These are phyloP conservation scores for Phylloporus sp. DNA, from an alignment of 768 basidiomycete genomes.

Conservation along the genomic window DNA sequence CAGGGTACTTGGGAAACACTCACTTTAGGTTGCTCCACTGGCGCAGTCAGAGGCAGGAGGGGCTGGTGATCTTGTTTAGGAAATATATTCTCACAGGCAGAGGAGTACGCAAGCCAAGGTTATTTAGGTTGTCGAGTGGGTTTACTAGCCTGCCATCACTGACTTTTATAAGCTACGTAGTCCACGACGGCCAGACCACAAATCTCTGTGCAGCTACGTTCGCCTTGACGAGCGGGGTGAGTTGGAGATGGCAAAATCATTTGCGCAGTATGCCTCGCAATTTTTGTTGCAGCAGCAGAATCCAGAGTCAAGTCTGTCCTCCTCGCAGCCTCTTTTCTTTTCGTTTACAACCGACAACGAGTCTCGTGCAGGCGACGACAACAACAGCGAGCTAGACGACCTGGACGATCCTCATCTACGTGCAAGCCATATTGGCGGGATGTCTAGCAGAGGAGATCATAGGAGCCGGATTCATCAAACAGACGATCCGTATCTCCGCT, in stretches of 20 bases:
- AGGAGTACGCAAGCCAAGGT: constrained; percentile 20
- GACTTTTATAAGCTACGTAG: constrained; percentile 14
- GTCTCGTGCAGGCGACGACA: constrained; percentile 44
- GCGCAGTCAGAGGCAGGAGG: neutral
- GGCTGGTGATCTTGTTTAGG: constrained; percentile 7
- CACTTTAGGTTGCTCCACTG: no score
- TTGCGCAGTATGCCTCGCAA: constrained; percentile 78
- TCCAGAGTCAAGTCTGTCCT: constrained; percentile 49
- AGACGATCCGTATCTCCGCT: constrained; percentile 71
- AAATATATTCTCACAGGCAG: constrained; percentile 16
- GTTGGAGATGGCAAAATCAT: constrained; percentile 55
- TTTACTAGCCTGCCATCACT: constrained; percentile 15
- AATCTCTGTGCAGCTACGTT: constrained; percentile 9
- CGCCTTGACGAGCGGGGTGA: constrained; percentile 15
- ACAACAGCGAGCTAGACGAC: constrained; percentile 59
- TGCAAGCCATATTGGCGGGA: constrained; percentile 29
- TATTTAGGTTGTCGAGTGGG: constrained; percentile 14
- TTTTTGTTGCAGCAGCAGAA: constrained; percentile 62
- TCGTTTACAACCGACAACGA: constrained; percentile 79
- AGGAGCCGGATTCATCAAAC: constrained; percentile 31
- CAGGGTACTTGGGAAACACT: no score
- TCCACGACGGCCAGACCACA: constrained; percentile 10
- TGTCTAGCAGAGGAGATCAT: constrained; percentile 26
- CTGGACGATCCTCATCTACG: constrained; percentile 72
- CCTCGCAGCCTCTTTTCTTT: constrained; percentile 79